These are phyloP conservation scores for Sechiopsis laciniata DNA, from an alignment of 306 rosid genomes.

Conservation along the genomic window DNA sequence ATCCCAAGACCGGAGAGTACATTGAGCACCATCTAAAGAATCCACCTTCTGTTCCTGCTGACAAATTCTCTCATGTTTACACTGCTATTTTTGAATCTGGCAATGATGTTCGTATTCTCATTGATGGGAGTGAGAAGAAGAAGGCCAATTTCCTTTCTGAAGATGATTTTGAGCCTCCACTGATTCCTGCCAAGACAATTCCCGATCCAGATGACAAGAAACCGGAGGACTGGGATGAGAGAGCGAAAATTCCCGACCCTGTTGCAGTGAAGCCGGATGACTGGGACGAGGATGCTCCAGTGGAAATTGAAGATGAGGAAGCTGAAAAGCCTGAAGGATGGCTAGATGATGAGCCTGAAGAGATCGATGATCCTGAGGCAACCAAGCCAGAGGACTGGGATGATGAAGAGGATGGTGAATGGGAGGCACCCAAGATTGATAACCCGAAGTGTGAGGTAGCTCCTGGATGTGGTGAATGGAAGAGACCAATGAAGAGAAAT, in stretches of 20 bases:
- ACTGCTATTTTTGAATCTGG: slow-evolving; percentile 63
- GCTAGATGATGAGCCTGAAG: slow-evolving; percentile 97
- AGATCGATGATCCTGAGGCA: slow-evolving; percentile 84
- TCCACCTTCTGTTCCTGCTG: slow-evolving; percentile 84
- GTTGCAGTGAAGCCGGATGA: slow-evolving; percentile 87
- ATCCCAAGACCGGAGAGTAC: slow-evolving; percentile 71
- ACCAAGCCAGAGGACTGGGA: slow-evolving; percentile 91
- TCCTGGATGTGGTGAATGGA: slow-evolving; percentile 95
- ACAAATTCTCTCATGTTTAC: slow-evolving; percentile 84
- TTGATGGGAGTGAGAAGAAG: slow-evolving; percentile 55
- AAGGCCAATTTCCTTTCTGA: slow-evolving; percentile 50
- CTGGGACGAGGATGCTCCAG: slow-evolving; percentile 96
- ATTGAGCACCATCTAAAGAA: slow-evolving; percentile 83
- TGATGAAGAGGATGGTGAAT: slow-evolving; percentile 91
- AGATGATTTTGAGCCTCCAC: slow-evolving; percentile 83
- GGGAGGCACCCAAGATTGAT: slow-evolving; percentile 77
- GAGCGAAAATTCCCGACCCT: slow-evolving; percentile 81
- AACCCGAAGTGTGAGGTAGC: slow-evolving; percentile 69
- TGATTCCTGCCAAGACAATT: slow-evolving; percentile 78
- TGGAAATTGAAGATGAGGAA: slow-evolving; percentile 79
- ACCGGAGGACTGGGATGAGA: slow-evolving; percentile 98
- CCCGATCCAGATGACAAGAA: slow-evolving; percentile 92
- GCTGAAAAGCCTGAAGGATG: slow-evolving; percentile 97
- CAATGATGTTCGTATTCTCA: slow-evolving; percentile 34
- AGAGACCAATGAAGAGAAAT: slow-evolving; percentile 84